Evolutionary conservation across 2,329 filamentous ascomycete genomes (phyloP), one percentile per base, ranked within the genome.

Genomic region (Lasiodiplodia gonubiensis): DNA sequence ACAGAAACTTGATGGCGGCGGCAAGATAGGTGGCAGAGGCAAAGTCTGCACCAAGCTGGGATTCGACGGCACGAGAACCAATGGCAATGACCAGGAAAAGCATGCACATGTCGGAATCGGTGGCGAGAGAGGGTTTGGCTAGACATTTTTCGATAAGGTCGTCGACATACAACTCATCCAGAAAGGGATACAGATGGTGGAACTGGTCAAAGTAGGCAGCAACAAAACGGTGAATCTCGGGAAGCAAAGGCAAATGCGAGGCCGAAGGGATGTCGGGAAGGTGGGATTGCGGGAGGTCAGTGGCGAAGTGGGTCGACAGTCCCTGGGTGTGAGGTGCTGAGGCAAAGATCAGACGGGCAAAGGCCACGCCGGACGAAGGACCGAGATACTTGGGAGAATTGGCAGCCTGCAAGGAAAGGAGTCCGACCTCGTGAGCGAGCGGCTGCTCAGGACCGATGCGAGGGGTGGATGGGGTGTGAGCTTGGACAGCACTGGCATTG

Each of bases 281-380:
- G 10, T 49, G 27, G 10, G 42, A 18, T 48, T 33, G 57, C 27
- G 57, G 53, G 39, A 63, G 48, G 63, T 35, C 37, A 48, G 46
- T 46, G 30, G 61, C 69, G 76, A 65, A 18, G 77, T 74, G 6
- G 78, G 61, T 64, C 18, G 61, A 53, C 14, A 64, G 61, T 23
- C 61, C 61, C 11, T 64, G 61, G 33, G 8, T 76, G 7, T 64
- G 61, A 3, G 61, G 61, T 16, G 61, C 61, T 3, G 61, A 79
- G 25, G 80, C 76, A 14, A 86, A 78, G 70, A 86, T 79, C 2
- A 85, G 75, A 0, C 83, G 81, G 2, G 84, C 83, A 14, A 86
- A 79, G 51, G 85, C 85, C 67, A 85, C 85, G 1, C 85, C 85
- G 46, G 85, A 86, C 0, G 85, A 87, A 2, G 85, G 85, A 0